Evolutionary conservation across 2,329 filamentous ascomycete genomes (phyloP), one percentile per base, ranked within the genome.

Genomic region (Aspergillus sp.): DNA sequence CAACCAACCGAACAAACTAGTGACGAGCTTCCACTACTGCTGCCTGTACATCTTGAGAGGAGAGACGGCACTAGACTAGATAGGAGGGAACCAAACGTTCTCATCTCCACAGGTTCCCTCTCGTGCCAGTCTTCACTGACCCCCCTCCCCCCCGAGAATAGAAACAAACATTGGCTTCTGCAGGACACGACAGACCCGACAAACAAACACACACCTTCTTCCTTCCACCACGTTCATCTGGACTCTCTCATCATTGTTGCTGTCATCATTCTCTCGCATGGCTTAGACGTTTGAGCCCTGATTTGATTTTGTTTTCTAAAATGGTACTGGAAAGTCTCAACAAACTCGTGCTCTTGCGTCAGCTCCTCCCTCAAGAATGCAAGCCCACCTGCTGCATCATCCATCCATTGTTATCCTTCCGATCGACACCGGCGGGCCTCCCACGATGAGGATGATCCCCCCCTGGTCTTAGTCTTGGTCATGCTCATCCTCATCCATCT

Each of bases 361-460:
- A 54, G 42, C 52, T 32, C 10, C 36, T 32, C 52, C 21, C 39
- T 17, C 39, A 15, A 41, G 53, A 55, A 55, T 55, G 53, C 42
- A 25, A n/a, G 32, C 51, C 51, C 47, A 49, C 47, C 47, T 49
- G 47, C 47, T 30, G 47, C 27, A 49, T 25, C 23, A n/a, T 27
- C 47, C 47, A n/a, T 23, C 7, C 47, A 30, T 17, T 50, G 15
- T 30, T 30, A 15, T 50, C 39, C 25, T 32, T 30, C 53, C 39
- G 53, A 55, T 55, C 53, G 53, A 55, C 53, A 55, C 32, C 32
- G 39, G 42, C 23, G 25, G 53, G 41, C 47, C 42, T 30, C 30
- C 23, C 36, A 54, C 23, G 21, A 19, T 23, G 52, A 54, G 38
- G 52, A 30, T 54, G 39, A 47, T 55, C 53, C 53, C 39, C 53